phyloP scores from a whole-genome alignment of 2,329 filamentous ascomycete species.

The Ophiostoma pallidulum region DNA sequence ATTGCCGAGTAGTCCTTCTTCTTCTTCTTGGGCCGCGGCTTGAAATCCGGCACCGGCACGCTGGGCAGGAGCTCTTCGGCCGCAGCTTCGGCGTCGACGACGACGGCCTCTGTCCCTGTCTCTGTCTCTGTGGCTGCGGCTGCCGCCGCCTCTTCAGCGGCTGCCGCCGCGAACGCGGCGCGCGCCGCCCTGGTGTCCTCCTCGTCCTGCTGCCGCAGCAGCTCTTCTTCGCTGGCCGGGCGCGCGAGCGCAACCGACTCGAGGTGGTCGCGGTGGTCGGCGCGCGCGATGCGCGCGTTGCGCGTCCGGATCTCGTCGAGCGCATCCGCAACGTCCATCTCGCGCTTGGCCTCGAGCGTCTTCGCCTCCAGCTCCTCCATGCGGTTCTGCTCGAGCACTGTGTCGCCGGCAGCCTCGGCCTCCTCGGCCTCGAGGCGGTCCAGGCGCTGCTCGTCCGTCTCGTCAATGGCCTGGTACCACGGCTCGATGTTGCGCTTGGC shows the following conservation, averaged over 20 bases:
- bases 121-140: not conserved
- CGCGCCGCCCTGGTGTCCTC: slow-evolving; percentile 79
- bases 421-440: slow-evolving; percentile 75
- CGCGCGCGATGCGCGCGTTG: slow-evolving; percentile 79
- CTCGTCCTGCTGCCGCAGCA: slow-evolving; percentile 58
- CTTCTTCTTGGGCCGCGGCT: slow-evolving; percentile 74
- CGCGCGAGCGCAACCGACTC: slow-evolving; percentile 44
- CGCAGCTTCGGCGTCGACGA: too few relatives aligned
- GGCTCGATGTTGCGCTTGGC: slow-evolving; percentile 90
- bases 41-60: slow-evolving; percentile 54
- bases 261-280: slow-evolving; percentile 57
- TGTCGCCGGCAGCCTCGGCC: slow-evolving; percentile 36
- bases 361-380: slow-evolving; percentile 96
- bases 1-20: slow-evolving; percentile 72
- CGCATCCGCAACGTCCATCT: slow-evolving; percentile 95
- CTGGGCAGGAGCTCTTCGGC: too few relatives aligned
- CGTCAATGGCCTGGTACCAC: slow-evolving; percentile 62
- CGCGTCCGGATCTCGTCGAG: slow-evolving; percentile 87
- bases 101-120: too few relatives aligned
- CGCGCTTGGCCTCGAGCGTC: slow-evolving; percentile 80
- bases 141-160: slow-evolving; percentile 16
- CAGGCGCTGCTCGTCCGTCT: slow-evolving; percentile 79
- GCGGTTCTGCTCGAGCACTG: slow-evolving; percentile 62
- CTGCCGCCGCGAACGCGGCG: slow-evolving; percentile 61
- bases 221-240: slow-evolving; percentile 48